These are phyloP conservation scores for Penicillium salamii DNA, from an alignment of 495 filamentous ascomycete species.

Conservation along the genomic window DNA sequence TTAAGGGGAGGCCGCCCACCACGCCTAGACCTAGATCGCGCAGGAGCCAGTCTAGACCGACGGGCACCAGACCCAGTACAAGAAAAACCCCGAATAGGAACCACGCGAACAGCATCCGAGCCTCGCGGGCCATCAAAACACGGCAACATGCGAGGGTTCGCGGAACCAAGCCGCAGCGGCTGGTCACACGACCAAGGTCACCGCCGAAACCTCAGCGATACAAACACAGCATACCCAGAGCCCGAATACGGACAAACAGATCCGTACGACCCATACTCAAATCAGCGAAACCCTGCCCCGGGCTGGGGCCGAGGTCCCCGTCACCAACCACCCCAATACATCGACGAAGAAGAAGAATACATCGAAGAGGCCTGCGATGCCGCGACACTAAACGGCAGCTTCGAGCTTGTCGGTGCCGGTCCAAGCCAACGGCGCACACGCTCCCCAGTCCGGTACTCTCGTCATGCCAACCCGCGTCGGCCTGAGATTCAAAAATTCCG, in stretches of 20 bases:
- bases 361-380: slow-evolving; percentile 67
- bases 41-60: slow-evolving; percentile 27
- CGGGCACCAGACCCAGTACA: slow-evolving; percentile 17
- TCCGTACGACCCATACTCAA: slow-evolving; percentile 66
- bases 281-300: slow-evolving; percentile 15
- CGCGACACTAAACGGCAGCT: slow-evolving; percentile 62
- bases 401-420: slow-evolving; percentile 67
- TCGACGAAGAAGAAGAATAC: slow-evolving; percentile 71
- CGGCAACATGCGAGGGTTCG: slow-evolving; percentile 23
- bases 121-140: slow-evolving; percentile 40
- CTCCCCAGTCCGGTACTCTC: slow-evolving; percentile 28
- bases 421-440: slow-evolving; percentile 21
- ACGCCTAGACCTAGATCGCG: slow-evolving; percentile 38
- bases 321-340: slow-evolving; percentile 54
- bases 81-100: slow-evolving; percentile 49
- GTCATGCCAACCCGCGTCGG: slow-evolving; percentile 29
- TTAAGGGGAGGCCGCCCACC: slow-evolving; percentile 36
- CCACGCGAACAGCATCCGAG: slow-evolving; percentile 54
- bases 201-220: slow-evolving; percentile 35
- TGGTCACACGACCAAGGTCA: slow-evolving; percentile 24
- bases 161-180: slow-evolving; percentile 12
- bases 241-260: slow-evolving; percentile 60
- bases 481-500: slow-evolving; percentile 62
- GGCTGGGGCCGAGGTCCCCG: slow-evolving; percentile 36
- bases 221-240: slow-evolving; percentile 24